A percentile compares a stretch with the other conserved stretches of the same genome.
These are phyloP conservation scores for Angophora floribunda DNA, from an alignment of 345 rosid species.

Conservation along the genomic window DNA sequence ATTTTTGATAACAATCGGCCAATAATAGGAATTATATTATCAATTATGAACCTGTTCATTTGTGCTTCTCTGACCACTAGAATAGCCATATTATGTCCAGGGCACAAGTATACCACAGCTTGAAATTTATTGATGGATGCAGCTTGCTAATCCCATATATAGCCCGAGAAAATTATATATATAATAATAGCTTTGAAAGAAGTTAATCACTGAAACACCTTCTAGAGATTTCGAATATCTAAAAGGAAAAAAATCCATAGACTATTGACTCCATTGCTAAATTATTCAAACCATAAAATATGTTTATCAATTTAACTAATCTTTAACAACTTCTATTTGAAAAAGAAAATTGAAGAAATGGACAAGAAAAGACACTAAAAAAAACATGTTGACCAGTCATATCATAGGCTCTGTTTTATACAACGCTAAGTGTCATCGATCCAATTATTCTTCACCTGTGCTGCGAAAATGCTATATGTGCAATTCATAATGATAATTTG, in stretches of 20 bases:
- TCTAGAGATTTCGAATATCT: background rate
- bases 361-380: background rate
- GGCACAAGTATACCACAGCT: background rate
- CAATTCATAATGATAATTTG: background rate
- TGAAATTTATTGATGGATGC: background rate
- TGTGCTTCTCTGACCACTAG: background rate
- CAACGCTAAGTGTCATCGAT: background rate
- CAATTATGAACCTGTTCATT: background rate
- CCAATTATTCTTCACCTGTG: background rate
- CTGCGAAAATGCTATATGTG: background rate
- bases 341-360: background rate
- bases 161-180: background rate
- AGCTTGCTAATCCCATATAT: background rate
- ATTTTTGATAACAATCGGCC: background rate
- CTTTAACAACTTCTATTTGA: background rate
- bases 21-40: background rate
- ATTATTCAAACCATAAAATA: no score
- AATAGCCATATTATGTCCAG: background rate
- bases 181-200: background rate
- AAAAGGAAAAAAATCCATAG: no score
- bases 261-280: no score
- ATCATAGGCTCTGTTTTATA: background rate
- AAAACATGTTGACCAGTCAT: background rate
- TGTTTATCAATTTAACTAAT: no score
- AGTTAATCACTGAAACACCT: background rate